Conservation (phyloP, 768 basidiomycete genomes). For the Mrakia blollopis region DNA sequence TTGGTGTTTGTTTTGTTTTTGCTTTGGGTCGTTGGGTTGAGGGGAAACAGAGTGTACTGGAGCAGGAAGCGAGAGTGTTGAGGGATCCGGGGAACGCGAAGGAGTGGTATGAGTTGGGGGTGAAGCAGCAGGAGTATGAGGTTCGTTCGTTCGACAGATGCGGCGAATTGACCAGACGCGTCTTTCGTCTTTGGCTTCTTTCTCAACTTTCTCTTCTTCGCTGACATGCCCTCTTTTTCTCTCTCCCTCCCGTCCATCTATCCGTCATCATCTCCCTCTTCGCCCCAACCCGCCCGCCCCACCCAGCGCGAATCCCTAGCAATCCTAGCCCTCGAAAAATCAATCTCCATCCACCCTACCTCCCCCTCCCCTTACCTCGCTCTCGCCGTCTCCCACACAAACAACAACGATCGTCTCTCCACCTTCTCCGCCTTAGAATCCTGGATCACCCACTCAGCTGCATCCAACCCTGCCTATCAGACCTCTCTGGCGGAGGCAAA, state of each 20-base stretch:
- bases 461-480: conserved; percentile 16
- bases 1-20: neutral
- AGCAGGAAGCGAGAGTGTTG: conserved; percentile 85
- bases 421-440: conserved; percentile 74
- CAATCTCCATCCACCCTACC: conserved; percentile 71
- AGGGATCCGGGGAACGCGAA: conserved; percentile 61
- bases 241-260: too few species aligned
- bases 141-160: neutral
- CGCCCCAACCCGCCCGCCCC: neutral
- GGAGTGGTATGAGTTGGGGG: conserved; percentile 87
- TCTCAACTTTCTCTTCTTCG: neutral
- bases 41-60: conserved; percentile 63
- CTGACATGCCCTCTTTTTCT: neutral
- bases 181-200: neutral
- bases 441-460: conserved; percentile 57
- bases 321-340: conserved; percentile 72
- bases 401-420: conserved; percentile 70
- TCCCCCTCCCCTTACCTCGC: conserved; percentile 79
- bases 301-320: conserved; percentile 71
- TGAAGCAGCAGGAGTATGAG: conserved; percentile 97
- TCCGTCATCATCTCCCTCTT: neutral
- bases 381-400: conserved; percentile 82
- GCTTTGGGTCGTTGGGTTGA: neutral
- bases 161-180: too few species aligned
- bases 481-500: conserved; percentile 46